These are phyloP conservation scores for Apium graveolens DNA, from an alignment of 129 eudicot genomes.

Conservation along the genomic window DNA sequence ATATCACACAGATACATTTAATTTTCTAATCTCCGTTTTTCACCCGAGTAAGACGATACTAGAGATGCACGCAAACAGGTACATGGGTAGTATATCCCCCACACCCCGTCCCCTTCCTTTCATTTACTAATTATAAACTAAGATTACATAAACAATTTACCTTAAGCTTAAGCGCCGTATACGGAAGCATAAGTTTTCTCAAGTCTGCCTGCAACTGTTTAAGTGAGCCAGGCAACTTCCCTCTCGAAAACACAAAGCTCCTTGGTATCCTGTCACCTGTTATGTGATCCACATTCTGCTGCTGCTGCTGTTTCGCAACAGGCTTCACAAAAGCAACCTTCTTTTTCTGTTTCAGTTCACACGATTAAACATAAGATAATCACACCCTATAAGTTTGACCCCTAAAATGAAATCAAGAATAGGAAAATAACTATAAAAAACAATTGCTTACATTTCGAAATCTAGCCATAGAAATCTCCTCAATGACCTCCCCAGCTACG, in stretches of 20 bases:
- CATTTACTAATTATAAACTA: not conserved
- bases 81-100: not conserved
- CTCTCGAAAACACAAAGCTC: slow-evolving; percentile 81
- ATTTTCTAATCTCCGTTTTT: not conserved
- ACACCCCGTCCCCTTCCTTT: not conserved
- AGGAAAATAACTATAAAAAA: not conserved
- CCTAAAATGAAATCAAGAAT: not conserved
- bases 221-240: slow-evolving; percentile 68
- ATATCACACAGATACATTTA: not conserved
- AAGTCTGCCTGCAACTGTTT: slow-evolving; percentile 74
- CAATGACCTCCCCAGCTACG: not conserved
- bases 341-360: slow-evolving; percentile 45
- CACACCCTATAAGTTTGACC: not conserved
- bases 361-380: not conserved
- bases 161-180: slow-evolving; percentile 91
- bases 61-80: not conserved
- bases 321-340: slow-evolving; percentile 55
- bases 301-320: slow-evolving; percentile 40
- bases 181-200: slow-evolving; percentile 90
- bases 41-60: not conserved
- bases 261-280: slow-evolving; percentile 91
- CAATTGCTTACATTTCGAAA: slow-evolving; percentile 54
- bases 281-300: slow-evolving; percentile 69
- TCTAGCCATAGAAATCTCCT: slow-evolving; percentile 47
- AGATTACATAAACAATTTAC: slow-evolving; percentile 16